Evolutionary conservation across 768 basidiomycete genomes (phyloP).

Genomic region (Leccinum variicolor): DNA sequence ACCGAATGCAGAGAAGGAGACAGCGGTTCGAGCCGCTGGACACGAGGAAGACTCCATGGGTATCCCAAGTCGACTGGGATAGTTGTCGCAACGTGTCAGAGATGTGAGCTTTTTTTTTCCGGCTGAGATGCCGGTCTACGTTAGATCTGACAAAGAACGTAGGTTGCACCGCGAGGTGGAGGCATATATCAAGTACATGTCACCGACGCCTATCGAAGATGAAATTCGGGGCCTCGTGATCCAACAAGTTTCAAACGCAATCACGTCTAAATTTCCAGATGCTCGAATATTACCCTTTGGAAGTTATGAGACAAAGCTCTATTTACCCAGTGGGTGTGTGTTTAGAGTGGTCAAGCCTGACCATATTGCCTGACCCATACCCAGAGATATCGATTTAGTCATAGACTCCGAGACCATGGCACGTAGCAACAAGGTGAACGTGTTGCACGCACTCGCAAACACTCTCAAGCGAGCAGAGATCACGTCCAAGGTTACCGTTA

Average conservation of each 20-base stretch:
- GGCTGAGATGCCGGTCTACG: background rate
- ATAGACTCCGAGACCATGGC: slow-evolving; percentile 78
- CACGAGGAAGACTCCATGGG: slow-evolving; percentile 67
- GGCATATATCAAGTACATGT: slow-evolving; percentile 84
- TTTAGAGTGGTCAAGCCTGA: background rate
- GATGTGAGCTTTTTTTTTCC: slow-evolving; percentile 51
- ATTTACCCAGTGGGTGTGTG: slow-evolving; percentile 86
- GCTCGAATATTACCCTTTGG: slow-evolving; percentile 87
- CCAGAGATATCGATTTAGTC: slow-evolving; percentile 94
- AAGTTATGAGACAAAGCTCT: slow-evolving; percentile 89
- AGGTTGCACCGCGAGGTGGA: slow-evolving; percentile 88
- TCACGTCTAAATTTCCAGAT: slow-evolving; percentile 66
- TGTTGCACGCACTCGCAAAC: slow-evolving; percentile 75
- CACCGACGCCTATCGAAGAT: slow-evolving; percentile 81
- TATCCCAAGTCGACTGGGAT: slow-evolving; percentile 66
- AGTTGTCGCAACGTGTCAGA: slow-evolving; percentile 76
- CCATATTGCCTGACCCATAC: slow-evolving; percentile 8
- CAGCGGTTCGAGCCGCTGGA: slow-evolving; percentile 51
- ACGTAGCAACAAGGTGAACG: slow-evolving; percentile 60
- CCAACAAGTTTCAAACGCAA: slow-evolving; percentile 59
- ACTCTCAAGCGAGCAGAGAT: slow-evolving; percentile 72
- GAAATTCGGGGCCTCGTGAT: slow-evolving; percentile 78
- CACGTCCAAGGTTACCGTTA: slow-evolving; percentile 79
- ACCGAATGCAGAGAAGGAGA: slow-evolving; percentile 38
- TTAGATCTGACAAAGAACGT: slow-evolving; percentile 2